Evolutionary conservation across 1,139 yeast genomes (phyloP).

Genomic region (Protomyces pachydermus): DNA sequence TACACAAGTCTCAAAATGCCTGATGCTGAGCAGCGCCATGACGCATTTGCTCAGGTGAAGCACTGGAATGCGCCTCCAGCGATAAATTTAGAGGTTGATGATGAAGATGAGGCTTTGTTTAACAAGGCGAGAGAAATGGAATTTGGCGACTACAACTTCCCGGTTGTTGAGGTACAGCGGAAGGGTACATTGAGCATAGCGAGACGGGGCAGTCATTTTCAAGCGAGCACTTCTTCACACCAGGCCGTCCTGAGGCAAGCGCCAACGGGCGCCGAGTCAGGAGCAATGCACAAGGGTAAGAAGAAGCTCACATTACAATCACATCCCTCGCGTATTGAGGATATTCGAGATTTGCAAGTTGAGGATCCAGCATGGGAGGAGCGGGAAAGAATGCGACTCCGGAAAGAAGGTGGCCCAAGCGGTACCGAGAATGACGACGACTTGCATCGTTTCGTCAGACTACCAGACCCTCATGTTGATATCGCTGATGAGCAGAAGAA

Average conservation of each 20-base stretch:
- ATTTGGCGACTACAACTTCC: conserved; percentile 56
- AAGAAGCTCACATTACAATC: conserved; percentile 8
- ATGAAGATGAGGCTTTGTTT: conserved; percentile 45
- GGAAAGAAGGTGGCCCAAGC: conserved; percentile 20
- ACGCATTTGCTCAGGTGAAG: conserved; percentile 3
- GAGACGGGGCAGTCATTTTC: conserved; percentile 10
- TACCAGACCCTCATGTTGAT: not conserved
- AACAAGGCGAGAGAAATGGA: conserved; percentile 44
- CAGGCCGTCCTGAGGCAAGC: conserved; percentile 2
- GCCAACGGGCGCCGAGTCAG: conserved; percentile 21
- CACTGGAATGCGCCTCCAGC: conserved; percentile 13
- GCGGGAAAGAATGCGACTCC: conserved; percentile 18
- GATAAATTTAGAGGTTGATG: conserved; percentile 40
- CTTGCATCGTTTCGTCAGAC: conserved; percentile 13
- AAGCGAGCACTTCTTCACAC: conserved; percentile 21
- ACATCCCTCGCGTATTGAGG: conserved; percentile 19
- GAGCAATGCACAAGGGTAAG: conserved; percentile 3
- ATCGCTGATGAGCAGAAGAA: not conserved
- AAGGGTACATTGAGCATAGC: conserved; percentile 37
- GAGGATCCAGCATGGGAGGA: conserved; percentile 25
- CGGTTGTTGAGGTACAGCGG: conserved; percentile 50
- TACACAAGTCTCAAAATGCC: not conserved
- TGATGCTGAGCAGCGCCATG: conserved; percentile 13
- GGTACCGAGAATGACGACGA: conserved; percentile 15
- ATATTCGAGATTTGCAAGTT: conserved; percentile 14